Evolutionary conservation across 192 early-diverging fungal species (phyloP), one percentile per base, ranked within the genome.

Genomic region (Backusella morwellensis): DNA sequence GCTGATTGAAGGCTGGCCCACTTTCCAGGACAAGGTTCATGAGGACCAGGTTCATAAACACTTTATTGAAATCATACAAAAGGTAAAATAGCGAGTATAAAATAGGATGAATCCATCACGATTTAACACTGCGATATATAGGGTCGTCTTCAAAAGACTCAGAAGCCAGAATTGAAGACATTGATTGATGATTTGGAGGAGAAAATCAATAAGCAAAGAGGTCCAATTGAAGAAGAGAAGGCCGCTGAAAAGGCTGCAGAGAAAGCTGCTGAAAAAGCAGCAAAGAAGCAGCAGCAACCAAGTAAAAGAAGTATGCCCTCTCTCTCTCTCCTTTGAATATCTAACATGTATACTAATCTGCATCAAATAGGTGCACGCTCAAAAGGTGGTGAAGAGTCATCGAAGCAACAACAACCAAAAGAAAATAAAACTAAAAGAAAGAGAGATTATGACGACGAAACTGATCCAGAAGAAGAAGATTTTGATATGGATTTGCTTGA

Each of bases 21-120:
- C 89, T 54, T 99, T 96, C 82, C 91, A 94, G 75, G 95, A 99
- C 76, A 99, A 98, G 82, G 86, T 99, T 19, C 86, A 94, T 68
- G 96, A 97, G 73, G 88, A 91, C 12, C 77, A 85, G 2, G 92
- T 99, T 35, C 93, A 90, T 83, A 97, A 98, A 82, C 86, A 88
- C 59, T 91, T 99, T 75, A 70, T 82, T 26, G 98, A 99, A 71
- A 96, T 99, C 73, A 85, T 97, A 41, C 73, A 84, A 34, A 98
- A 97, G 91, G 92, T 93, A 72, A 32, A 67, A 2, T 40, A 79
- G n/a, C 14, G 32, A 47, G 17, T 15, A 41, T 34, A 59, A 59
- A 59, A 3, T 3, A 21, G 17, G 3, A 26, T 11, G 7, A 29
- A 29, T 9, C 8, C 32, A 32, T 34, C 9, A 32, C 14, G 9